Conservation (phyloP, 345 rosid species). For the Acer saccharum region DNA sequence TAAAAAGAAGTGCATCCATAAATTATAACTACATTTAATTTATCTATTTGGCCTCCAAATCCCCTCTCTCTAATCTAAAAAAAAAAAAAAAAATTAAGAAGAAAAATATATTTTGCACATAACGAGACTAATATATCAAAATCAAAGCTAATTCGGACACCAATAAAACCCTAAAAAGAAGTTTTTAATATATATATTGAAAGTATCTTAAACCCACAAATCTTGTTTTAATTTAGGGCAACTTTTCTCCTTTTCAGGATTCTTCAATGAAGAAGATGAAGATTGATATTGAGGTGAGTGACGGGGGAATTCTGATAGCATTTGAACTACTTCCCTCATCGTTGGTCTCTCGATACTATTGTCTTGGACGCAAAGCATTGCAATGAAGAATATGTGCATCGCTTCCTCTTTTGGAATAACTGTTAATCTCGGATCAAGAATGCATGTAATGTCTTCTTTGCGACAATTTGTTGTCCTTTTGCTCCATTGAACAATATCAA, state of each 20-base stretch:
- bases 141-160: constrained; percentile 19
- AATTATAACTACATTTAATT: constrained; percentile 22
- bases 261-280: constrained; percentile 37
- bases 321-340: constrained; percentile 76
- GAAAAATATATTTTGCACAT: constrained; percentile 28
- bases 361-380: constrained; percentile 64
- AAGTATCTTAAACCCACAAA: constrained; percentile 10
- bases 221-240: constrained; percentile 27
- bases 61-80: constrained; percentile 18
- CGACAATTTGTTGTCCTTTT: constrained; percentile 38
- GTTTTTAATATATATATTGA: not conserved
- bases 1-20: constrained; percentile 29
- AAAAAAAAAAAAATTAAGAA: not conserved
- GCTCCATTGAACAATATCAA: constrained; percentile 70
- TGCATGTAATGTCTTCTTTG: constrained; percentile 40
- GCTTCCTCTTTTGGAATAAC: constrained; percentile 54
- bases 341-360: constrained; percentile 66
- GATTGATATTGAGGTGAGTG: constrained; percentile 22
- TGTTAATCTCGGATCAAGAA: constrained; percentile 49
- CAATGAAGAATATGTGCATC: constrained; percentile 56
- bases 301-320: constrained; percentile 53
- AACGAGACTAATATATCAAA: constrained; percentile 19
- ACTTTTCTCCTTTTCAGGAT: constrained; percentile 22
- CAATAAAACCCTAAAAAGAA: not conserved
- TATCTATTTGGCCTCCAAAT: constrained; percentile 21